Evolutionary conservation across 1,139 yeast species (phyloP).

Genomic region (Torulaspora pretoriensis): DNA sequence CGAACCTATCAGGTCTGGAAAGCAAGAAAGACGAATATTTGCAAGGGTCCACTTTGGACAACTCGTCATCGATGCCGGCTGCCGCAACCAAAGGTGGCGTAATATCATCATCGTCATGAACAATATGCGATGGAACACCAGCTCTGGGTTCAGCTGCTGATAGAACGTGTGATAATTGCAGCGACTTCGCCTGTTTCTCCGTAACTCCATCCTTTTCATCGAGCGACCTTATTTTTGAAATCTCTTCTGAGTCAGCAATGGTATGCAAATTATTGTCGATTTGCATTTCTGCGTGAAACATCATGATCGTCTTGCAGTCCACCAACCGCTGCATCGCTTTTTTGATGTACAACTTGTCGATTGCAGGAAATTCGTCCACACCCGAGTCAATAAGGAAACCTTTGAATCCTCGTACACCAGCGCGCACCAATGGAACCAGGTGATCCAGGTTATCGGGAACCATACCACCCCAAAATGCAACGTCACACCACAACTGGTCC

Average conservation of each 20-base stretch:
- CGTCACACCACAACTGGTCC: constrained; percentile 86
- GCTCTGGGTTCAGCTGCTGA: constrained; percentile 55
- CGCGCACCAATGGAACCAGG: constrained; percentile 65
- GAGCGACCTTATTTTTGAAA: constrained; percentile 8
- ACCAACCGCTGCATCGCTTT: constrained; percentile 61
- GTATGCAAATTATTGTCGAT: constrained; percentile 43
- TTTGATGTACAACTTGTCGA: constrained; percentile 56
- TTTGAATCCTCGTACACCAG: constrained; percentile 90
- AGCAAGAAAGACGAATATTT: constrained; percentile 70
- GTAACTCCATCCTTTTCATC: constrained; percentile 39
- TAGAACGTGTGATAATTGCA: constrained; percentile 51
- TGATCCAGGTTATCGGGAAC: constrained; percentile 71
- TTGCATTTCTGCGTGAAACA: constrained; percentile 94
- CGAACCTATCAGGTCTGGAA: constrained; percentile 85
- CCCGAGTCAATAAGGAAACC: constrained; percentile 90
- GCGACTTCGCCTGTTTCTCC: constrained; percentile 48
- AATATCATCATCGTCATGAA: constrained; percentile 35
- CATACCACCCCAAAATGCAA: constrained; percentile 95
- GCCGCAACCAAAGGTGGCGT: constrained; percentile 48
- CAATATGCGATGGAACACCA: constrained; percentile 49
- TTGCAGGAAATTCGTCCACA: constrained; percentile 89
- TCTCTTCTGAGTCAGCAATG: constrained; percentile 22
- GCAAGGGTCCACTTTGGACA: constrained; percentile 56
- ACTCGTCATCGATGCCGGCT: constrained; percentile 40
- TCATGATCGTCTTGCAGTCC: constrained; percentile 61